A percentile compares a stretch with the other conserved stretches of the same genome.
These are phyloP conservation scores for Candida wancherniae DNA, from an alignment of 805 yeast genomes.

Conservation along the genomic window DNA sequence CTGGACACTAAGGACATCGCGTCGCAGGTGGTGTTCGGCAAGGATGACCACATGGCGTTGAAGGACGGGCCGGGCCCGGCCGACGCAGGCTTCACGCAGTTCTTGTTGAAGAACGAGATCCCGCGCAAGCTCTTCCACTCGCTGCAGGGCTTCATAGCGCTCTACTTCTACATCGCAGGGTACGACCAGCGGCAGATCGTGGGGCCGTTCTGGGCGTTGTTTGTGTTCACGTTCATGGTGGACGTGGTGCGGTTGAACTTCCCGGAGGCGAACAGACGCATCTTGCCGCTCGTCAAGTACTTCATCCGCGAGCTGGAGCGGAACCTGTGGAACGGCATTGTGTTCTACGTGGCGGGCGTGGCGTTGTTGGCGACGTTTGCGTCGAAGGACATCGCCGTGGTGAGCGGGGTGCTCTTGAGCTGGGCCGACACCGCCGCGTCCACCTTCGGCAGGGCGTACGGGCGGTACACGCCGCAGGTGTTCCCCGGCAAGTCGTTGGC, in stretches of 20 bases:
- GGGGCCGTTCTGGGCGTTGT: conserved; percentile 51
- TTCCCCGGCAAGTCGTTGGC: conserved; percentile 77
- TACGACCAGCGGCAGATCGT: conserved; percentile 53
- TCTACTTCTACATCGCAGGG: conserved; percentile 66
- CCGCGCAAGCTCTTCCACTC: conserved; percentile 88
- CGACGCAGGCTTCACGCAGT: conserved; percentile 17
- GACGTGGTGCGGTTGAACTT: conserved; percentile 66
- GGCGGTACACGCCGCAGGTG: conserved; percentile 76
- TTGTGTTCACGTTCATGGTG: conserved; percentile 51
- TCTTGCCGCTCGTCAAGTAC: conserved; percentile 68
- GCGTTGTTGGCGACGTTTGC: conserved; percentile 62
- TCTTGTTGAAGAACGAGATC: conserved; percentile 75
- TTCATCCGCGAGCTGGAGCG: conserved; percentile 83
- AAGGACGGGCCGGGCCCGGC: conserved; percentile 1
- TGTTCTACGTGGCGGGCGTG: conserved; percentile 82
- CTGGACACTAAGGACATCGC: no score
- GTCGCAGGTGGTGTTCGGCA: conserved; percentile 2
- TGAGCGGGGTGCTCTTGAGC: conserved; percentile 75
- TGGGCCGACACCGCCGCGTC: conserved; percentile 99
- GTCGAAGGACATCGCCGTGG: conserved; percentile 75
- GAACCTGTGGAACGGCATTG: conserved; percentile 70
- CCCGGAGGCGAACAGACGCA: conserved; percentile 57
- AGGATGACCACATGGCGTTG: conserved; percentile 3
- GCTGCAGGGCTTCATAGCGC: conserved; percentile 78
- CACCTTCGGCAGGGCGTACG: conserved; percentile 82